Base-by-base conservation (phyloP, 495 filamentous ascomycete species). In the Letharia lupina region DNA sequence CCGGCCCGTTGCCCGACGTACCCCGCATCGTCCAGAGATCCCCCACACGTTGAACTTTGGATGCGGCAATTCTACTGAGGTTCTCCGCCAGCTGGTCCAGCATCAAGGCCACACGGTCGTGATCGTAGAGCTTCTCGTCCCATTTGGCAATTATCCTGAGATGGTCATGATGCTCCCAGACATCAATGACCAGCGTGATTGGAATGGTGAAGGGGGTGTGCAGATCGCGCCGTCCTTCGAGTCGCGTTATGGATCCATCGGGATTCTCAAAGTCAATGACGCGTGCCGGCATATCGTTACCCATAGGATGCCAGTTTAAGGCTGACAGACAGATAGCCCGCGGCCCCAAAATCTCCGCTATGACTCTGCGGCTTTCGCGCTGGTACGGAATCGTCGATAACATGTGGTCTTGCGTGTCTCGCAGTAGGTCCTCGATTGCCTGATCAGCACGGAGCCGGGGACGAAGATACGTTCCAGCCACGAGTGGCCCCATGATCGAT, bases 251-350 rank as follows among this genome's bases (percentile, higher is more conserved):
- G 15, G 57, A 60, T 60, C 57, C 57, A 12, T 60, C 57, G 8
- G 9, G 11, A n/a, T 40, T 60, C 33, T 60, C 57, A 60, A 60
- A 60, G 57, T 60, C 57, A 40, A 60, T 60, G n/a, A 60, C 35
- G 18, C 57, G 57, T 39, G 57, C 57, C 9, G 42, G 44, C 31
- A 64, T 39, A 18, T 64, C 62, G 47, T 42, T 57, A 15, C 62
- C 48, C 0, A 54, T 11, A 2, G 62, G 39, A 42, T 56, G 62
- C 62, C 62, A 64, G 41, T 64, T 42, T 13, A 64, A 42, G 9
- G 18, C 10, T 31, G 41, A 1, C 28, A 5, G 63, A 9, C 28
- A 31, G 12, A 20, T 4, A 12, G 2, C 31, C 1, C 18, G 15
- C 48, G 12, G 48, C 3, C 48, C 33, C 11, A 64, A 8, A 15